phyloP scores from a whole-genome alignment of 2,329 filamentous ascomycete species.

The Fusarium incarnatum region DNA sequence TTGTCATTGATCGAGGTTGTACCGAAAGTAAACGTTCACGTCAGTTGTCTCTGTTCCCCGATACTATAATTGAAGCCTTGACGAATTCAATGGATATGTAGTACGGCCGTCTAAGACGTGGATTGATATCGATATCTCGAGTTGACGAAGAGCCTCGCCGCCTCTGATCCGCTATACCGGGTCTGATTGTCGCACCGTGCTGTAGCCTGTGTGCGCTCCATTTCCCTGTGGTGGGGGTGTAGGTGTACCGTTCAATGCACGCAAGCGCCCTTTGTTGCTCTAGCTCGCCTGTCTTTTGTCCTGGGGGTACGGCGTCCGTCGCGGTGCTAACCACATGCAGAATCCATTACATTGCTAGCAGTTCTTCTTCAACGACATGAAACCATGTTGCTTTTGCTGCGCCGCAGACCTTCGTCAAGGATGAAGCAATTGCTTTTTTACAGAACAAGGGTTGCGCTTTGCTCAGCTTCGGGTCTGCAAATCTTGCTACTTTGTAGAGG shows the following conservation, averaged over 20 bases:
- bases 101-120: neutral
- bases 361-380: slow-evolving; percentile 37
- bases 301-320: slow-evolving; percentile 16
- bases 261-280: slow-evolving; percentile 27
- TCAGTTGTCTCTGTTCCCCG: neutral
- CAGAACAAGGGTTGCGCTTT: neutral
- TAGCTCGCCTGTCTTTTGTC: slow-evolving; percentile 16
- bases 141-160: slow-evolving; percentile 24
- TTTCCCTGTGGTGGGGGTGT: slow-evolving; percentile 37
- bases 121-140: slow-evolving; percentile 3
- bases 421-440: slow-evolving; percentile 1
- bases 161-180: slow-evolving; percentile 42
- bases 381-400: slow-evolving; percentile 32
- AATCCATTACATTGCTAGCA: slow-evolving; percentile 36
- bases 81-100: neutral
- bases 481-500: neutral
- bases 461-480: neutral
- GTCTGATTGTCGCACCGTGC: slow-evolving; percentile 46
- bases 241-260: slow-evolving; percentile 22
- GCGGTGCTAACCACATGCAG: slow-evolving; percentile 40
- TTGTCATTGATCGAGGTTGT: slow-evolving; percentile 1
- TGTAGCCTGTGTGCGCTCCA: slow-evolving; percentile 16
- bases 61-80: neutral
- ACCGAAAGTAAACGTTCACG: slow-evolving; percentile 1
- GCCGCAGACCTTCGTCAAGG: slow-evolving; percentile 11